phyloP scores from a whole-genome alignment of 2,329 filamentous ascomycete genomes.

The Fusarium irregulare region DNA sequence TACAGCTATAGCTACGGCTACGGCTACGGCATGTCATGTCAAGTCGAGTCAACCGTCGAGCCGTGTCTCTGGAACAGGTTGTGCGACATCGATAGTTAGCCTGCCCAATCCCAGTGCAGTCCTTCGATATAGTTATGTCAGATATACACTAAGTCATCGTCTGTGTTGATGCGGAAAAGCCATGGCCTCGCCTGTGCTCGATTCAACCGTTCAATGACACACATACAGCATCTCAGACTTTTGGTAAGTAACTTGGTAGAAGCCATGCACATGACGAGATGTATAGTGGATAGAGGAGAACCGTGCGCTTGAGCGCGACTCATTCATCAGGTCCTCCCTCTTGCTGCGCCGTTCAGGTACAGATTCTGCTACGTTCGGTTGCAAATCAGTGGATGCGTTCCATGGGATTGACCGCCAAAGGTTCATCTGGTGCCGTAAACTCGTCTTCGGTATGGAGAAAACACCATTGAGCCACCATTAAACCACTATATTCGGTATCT shows the following conservation, averaged over 20 bases:
- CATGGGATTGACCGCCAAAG: conserved; percentile 16
- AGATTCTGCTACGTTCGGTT: conserved; percentile 10
- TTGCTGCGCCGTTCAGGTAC: conserved; percentile 24
- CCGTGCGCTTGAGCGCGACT: conserved; percentile 10
- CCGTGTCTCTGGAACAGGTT: not conserved
- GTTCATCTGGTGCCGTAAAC: not conserved
- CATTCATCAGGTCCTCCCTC: conserved; percentile 5
- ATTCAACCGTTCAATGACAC: not conserved
- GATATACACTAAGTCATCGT: not conserved
- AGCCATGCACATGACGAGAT: conserved; percentile 8
- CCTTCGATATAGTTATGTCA: not conserved
- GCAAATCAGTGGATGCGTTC: not conserved
- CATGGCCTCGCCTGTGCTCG: conserved; percentile 3
- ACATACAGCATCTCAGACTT: not conserved
- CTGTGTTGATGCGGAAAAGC: not conserved
- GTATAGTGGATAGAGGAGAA: not conserved
- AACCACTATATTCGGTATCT: not conserved
- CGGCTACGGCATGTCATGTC: not conserved
- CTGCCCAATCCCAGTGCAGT: not conserved
- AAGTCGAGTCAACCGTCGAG: not conserved
- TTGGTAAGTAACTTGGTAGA: not conserved
- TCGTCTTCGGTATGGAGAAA: not conserved
- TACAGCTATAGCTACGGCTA: not conserved
- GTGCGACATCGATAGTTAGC: not conserved
- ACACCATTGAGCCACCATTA: not conserved